phyloP scores from a whole-genome alignment of 371 early-diverging fungal species.

The Mucor saturninus region DNA sequence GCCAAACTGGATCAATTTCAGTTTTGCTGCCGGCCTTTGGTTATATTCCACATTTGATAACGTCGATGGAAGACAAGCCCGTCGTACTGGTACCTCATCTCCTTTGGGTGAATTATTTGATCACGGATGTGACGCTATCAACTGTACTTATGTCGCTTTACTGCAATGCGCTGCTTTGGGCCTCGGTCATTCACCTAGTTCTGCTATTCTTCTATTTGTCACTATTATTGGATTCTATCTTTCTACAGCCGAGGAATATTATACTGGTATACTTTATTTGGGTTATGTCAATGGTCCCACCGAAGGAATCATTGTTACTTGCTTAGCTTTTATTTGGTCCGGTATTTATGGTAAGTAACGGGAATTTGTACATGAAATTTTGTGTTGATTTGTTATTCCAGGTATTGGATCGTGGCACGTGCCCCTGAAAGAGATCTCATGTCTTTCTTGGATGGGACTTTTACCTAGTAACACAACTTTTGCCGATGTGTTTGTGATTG shows the following conservation, averaged over 20 bases:
- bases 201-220: slow-evolving; percentile 66
- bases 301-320: slow-evolving; percentile 87
- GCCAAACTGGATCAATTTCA: slow-evolving; percentile 88
- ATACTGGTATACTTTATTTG: slow-evolving; percentile 91
- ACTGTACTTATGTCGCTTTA: slow-evolving; percentile 86
- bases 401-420: slow-evolving; percentile 49
- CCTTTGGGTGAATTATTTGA: slow-evolving; percentile 97
- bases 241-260: slow-evolving; percentile 96
- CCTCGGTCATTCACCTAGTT: slow-evolving; percentile 75
- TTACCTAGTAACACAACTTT: slow-evolving; percentile 33
- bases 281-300: slow-evolving; percentile 96
- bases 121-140: slow-evolving; percentile 94
- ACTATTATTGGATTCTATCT: slow-evolving; percentile 88
- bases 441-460: slow-evolving; percentile 22
- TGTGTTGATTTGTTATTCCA: slow-evolving; percentile 5
- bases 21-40: slow-evolving; percentile 88
- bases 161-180: slow-evolving; percentile 87
- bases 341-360: slow-evolving; percentile 58
- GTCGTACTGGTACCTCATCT: slow-evolving; percentile 88
- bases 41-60: slow-evolving; percentile 96
- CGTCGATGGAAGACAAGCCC: slow-evolving; percentile 98
- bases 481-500: slow-evolving; percentile 48
- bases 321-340: slow-evolving; percentile 71
- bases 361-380: background rate
- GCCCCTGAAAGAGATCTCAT: slow-evolving; percentile 30